Percentiles rank a stretch among this genome's conserved stretches.
These are phyloP conservation scores for Knoxdaviesia proteae DNA, from an alignment of 2,329 filamentous ascomycete species.

Conservation along the genomic window DNA sequence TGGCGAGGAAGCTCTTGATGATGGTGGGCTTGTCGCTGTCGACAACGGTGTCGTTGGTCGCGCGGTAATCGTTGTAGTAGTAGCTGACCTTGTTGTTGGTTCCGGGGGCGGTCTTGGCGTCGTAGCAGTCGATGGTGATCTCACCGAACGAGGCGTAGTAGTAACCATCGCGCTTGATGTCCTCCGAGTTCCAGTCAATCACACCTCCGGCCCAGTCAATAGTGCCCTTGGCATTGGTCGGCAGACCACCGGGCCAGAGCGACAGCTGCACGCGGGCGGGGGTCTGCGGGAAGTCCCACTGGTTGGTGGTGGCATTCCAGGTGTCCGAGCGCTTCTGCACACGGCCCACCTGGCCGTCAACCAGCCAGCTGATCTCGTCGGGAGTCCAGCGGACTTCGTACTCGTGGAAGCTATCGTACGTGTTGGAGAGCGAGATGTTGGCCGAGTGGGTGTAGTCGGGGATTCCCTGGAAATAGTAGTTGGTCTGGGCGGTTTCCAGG, in stretches of 20 bases:
- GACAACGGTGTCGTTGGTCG: constrained; percentile 56
- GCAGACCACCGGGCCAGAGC: constrained; percentile 79
- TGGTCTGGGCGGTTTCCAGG: constrained; percentile 62
- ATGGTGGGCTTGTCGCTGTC: constrained; percentile 57
- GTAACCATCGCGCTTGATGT: constrained; percentile 70
- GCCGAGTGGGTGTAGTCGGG: constrained; percentile 60
- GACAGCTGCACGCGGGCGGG: constrained; percentile 82
- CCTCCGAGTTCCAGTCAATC: constrained; percentile 66
- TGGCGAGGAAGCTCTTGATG: constrained; percentile 61
- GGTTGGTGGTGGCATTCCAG: constrained; percentile 65
- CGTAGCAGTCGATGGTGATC: constrained; percentile 71
- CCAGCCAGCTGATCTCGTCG: constrained; percentile 65
- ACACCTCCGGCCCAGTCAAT: constrained; percentile 78
- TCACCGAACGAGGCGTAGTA: constrained; percentile 67
- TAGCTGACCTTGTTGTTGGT: constrained; percentile 52
- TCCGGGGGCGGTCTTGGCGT: constrained; percentile 39
- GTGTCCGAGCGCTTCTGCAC: constrained; percentile 57
- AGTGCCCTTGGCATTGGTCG: constrained; percentile 63
- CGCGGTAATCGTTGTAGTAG: constrained; percentile 43
- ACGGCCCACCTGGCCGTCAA: constrained; percentile 64
- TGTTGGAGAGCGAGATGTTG: constrained; percentile 51
- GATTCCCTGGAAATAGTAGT: constrained; percentile 93
- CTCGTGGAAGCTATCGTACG: constrained; percentile 60
- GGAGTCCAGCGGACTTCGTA: constrained; percentile 91
- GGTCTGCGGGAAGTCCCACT: constrained; percentile 78